phyloP scores from a whole-genome alignment of 306 rosid species.

The Cucurbita moschata region DNA sequence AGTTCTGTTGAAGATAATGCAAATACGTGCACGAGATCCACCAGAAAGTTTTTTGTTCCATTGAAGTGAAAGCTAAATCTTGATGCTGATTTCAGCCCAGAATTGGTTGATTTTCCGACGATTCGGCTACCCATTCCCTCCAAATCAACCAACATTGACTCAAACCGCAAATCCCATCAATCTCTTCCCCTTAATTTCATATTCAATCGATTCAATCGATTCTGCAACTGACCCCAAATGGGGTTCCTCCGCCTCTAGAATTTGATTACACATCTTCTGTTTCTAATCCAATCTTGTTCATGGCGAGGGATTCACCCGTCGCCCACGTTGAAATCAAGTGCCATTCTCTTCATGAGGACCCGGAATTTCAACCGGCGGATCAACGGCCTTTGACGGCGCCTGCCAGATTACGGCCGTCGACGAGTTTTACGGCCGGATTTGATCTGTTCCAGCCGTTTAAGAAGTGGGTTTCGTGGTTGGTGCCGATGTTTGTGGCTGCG shows the following conservation, averaged over 20 bases:
- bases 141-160: neutral
- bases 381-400: neutral
- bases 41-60: neutral
- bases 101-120: neutral
- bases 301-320: neutral
- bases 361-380: neutral
- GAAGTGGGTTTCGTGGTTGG: constrained; percentile 10
- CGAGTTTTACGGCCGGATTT: neutral
- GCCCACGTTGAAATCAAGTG: constrained; percentile 5
- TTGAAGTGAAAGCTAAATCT: neutral
- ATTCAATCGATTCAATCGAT: neutral
- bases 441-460: neutral
- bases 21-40: no score
- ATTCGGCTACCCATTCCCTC: constrained; percentile 1
- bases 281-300: neutral
- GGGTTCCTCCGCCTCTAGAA: neutral
- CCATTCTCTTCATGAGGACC: neutral
- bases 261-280: neutral
- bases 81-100: neutral
- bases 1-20: no score
- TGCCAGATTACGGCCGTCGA: neutral
- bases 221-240: neutral
- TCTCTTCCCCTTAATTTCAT: neutral
- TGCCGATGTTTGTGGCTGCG: constrained; percentile 10
- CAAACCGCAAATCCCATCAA: neutral